Base-by-base conservation (phyloP, 2,329 filamentous ascomycete genomes). In the Didymella exigua region DNA sequence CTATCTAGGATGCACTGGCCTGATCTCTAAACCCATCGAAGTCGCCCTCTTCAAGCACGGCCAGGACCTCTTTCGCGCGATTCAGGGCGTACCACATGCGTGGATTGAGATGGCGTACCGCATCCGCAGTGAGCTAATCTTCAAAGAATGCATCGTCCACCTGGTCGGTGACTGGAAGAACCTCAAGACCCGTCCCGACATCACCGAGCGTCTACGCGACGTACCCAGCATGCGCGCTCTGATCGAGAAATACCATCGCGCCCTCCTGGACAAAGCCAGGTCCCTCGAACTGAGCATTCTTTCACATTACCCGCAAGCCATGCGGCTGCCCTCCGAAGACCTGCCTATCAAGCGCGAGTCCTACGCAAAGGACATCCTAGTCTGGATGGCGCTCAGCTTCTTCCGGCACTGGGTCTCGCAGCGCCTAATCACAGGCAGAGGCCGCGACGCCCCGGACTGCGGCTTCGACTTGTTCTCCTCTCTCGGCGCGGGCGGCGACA, bases 341-440 rank as follows among this genome's bases (percentile, higher is more conserved):
- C 56, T 66, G 1, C 68, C 78, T 10, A 71, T 75, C 47, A 74
- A 71, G 47, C 77, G 79, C 29, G 74, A 77, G 38, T 70, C 71
- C 14, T 83, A 82, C 58, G 68, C 73, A 18, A 78, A 75, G 53
- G 78, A 83, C 55, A 79, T 83, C 54, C 75, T 82, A 55, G 72
- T 78, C 59, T 83, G 81, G 81, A 79, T 82, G 68, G 77, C 76
- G 4, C 68, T 82, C 7, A 65, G 61, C 7, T 75, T 80, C 45
- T 78, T 81, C 64, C 76, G 78, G 0, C 77, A 83, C 62, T 82
- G 78, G 76, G 63, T 81, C 27, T 71, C 69, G 1, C 74, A 80
- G 47, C 64, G 70, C 13, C 68, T 81, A 30, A 67, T 74, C 31
- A 70, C 72, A 8, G 73, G 75, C 21, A 70, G 69, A 33, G 79